These are phyloP conservation scores for Sisymbrium altissimum DNA, from an alignment of 345 rosid genomes.

Conservation along the genomic window DNA sequence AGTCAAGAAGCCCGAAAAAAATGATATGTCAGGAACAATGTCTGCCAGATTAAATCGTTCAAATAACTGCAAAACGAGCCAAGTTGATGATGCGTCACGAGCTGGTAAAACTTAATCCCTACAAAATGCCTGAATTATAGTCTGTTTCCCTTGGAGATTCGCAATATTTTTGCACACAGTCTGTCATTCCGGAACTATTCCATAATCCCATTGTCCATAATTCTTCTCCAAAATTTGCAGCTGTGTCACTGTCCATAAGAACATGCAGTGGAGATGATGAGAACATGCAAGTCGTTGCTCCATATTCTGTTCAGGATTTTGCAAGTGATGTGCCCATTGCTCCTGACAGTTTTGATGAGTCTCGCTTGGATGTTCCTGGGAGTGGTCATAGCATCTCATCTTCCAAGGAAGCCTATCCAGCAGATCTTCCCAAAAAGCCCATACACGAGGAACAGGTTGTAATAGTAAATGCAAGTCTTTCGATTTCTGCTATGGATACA, in stretches of 20 bases:
- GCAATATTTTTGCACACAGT: neutral
- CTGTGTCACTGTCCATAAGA: constrained; percentile 20
- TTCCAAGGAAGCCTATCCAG: constrained; percentile 34
- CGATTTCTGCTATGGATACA: constrained; percentile 29
- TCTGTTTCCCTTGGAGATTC: neutral
- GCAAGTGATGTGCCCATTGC: constrained; percentile 32
- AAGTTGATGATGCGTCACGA: constrained; percentile 30
- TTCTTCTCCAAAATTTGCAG: constrained; percentile 34
- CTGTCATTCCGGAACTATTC: neutral
- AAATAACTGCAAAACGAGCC: constrained; percentile 29
- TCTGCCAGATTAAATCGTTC: constrained; percentile 18
- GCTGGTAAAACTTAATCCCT: constrained; percentile 27
- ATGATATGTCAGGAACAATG: constrained; percentile 22
- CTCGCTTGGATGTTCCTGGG: constrained; percentile 24
- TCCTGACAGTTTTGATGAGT: constrained; percentile 54
- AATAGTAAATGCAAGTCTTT: constrained; percentile 14
- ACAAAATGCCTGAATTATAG: constrained; percentile 4
- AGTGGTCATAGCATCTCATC: constrained; percentile 22
- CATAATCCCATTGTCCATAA: neutral
- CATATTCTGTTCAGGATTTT: constrained; percentile 34
- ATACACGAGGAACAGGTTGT: constrained; percentile 13
- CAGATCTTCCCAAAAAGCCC: constrained; percentile 13
- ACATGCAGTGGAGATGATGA: constrained; percentile 24
- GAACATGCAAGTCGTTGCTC: constrained; percentile 18
- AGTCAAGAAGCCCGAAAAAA: constrained; percentile 39